These are phyloP conservation scores for Ambrosiella cleistominuta DNA, from an alignment of 2,329 filamentous ascomycete genomes.

Conservation along the genomic window DNA sequence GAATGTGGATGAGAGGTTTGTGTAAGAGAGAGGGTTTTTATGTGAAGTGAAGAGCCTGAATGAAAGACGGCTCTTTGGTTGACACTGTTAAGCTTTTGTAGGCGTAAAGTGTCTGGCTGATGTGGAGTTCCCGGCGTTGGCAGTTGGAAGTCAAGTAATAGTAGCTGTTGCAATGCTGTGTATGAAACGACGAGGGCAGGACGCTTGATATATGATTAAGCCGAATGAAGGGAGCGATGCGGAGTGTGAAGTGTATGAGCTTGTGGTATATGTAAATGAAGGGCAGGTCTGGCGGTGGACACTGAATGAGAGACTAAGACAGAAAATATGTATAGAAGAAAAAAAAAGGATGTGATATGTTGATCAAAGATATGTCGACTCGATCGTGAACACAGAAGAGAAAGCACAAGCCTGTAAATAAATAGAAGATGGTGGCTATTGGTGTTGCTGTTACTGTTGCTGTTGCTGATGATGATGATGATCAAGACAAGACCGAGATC, in stretches of 20 bases:
- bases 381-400: conserved; percentile 2
- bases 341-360: neutral
- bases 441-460: neutral
- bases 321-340: neutral
- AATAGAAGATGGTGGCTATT: conserved; percentile 1
- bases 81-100: neutral
- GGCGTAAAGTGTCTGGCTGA: neutral
- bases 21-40: conserved; percentile 1
- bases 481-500: conserved; percentile 1
- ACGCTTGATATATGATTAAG: conserved; percentile 1
- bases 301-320: conserved; percentile 4
- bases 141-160: neutral
- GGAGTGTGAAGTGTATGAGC: conserved; percentile 1
- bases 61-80: neutral
- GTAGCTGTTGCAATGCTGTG: neutral
- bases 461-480: conserved; percentile 7
- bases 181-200: neutral
- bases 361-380: conserved; percentile 3
- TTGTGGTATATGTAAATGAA: conserved; percentile 1
- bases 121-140: neutral
- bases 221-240: neutral
- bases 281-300: neutral
- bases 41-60: neutral
- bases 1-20: neutral
- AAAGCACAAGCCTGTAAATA: conserved; percentile 1